Conservation (phyloP, 805 yeast genomes). For the Tetrapisispora iriomotensis region DNA sequence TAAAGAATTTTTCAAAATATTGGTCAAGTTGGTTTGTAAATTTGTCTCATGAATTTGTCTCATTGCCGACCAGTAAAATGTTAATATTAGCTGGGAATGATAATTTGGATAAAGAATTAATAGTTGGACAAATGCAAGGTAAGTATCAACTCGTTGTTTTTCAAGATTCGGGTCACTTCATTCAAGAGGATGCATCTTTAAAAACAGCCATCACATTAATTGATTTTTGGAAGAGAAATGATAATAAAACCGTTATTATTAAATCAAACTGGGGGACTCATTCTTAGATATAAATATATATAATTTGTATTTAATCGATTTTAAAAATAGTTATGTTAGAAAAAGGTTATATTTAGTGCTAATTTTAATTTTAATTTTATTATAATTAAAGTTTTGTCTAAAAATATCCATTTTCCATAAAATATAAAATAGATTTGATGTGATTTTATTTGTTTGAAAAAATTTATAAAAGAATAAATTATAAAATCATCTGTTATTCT, state of each 20-base stretch:
- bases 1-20: constrained; percentile 47
- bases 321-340: too few relatives aligned
- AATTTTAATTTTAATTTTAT: too few relatives aligned
- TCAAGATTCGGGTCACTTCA: constrained; percentile 77
- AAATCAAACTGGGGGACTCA: constrained; percentile 33
- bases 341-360: too few relatives aligned
- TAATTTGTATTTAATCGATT: too few relatives aligned
- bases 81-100: constrained; percentile 84
- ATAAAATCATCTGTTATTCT: too few relatives aligned
- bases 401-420: too few relatives aligned
- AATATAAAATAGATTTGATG: too few relatives aligned
- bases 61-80: constrained; percentile 50
- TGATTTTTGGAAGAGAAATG: constrained; percentile 39
- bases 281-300: background rate
- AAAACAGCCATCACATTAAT: constrained; percentile 49
- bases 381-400: too few relatives aligned
- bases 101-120: constrained; percentile 70
- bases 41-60: constrained; percentile 46
- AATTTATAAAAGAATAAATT: too few relatives aligned
- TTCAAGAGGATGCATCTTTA: constrained; percentile 84
- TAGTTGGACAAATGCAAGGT: constrained; percentile 98
- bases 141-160: constrained; percentile 82
- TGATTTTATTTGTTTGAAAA: too few relatives aligned
- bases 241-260: constrained; percentile 26
- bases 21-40: constrained; percentile 82